Evolutionary conservation across 495 filamentous ascomycete genomes (phyloP).

Genomic region (Aspergillus egyptiacus): DNA sequence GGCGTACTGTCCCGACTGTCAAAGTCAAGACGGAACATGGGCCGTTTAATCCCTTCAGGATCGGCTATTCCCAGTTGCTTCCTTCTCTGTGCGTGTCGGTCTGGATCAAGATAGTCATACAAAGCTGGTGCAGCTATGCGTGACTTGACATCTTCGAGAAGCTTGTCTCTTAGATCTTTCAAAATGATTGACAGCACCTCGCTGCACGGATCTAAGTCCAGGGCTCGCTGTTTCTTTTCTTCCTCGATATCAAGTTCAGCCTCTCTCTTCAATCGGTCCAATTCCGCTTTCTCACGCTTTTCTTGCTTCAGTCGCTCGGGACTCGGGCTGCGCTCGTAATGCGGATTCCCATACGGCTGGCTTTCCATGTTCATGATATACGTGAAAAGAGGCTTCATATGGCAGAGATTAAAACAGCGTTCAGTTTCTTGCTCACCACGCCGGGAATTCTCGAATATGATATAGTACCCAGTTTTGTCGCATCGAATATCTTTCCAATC

Average conservation of each 20-base stretch:
- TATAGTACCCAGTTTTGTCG: slow-evolving; percentile 83
- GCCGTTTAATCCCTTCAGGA: slow-evolving; percentile 50
- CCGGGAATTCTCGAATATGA: slow-evolving; percentile 72
- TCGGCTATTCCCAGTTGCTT: slow-evolving; percentile 71
- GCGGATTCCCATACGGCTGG: slow-evolving; percentile 61
- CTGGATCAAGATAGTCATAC: slow-evolving; percentile 78
- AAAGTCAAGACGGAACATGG: slow-evolving; percentile 40
- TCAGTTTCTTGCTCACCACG: slow-evolving; percentile 73
- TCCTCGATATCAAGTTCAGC: slow-evolving; percentile 74
- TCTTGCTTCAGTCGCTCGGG: slow-evolving; percentile 48
- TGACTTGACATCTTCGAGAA: slow-evolving; percentile 79
- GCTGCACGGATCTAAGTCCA: slow-evolving; percentile 76
- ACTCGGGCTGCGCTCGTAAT: slow-evolving; percentile 59
- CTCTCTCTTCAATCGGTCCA: slow-evolving; percentile 56
- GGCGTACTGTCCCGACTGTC: slow-evolving; percentile 59
- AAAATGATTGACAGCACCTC: slow-evolving; percentile 72
- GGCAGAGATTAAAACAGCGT: slow-evolving; percentile 64
- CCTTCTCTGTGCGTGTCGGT: slow-evolving; percentile 66
- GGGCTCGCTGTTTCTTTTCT: slow-evolving; percentile 76
- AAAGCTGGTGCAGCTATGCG: slow-evolving; percentile 77
- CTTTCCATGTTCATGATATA: slow-evolving; percentile 91
- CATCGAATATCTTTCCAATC: slow-evolving; percentile 69
- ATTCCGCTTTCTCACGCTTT: slow-evolving; percentile 48
- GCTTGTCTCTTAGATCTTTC: slow-evolving; percentile 74
- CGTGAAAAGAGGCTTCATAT: slow-evolving; percentile 77